Conservation (phyloP, 495 filamentous ascomycete species). For the Tuber calosporum region DNA sequence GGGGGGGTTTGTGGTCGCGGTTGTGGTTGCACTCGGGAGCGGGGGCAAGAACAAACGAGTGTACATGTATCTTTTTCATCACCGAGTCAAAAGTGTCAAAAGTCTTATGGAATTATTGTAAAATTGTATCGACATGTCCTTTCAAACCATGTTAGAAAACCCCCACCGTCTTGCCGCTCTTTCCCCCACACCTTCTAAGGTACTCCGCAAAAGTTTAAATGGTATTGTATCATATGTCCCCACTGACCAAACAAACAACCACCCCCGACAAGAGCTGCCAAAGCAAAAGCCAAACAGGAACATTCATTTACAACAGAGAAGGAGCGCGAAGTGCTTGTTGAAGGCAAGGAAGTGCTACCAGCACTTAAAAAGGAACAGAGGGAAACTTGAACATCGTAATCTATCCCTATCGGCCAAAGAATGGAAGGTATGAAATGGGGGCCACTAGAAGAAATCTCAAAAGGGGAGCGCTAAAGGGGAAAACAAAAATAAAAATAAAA, state of each 20-base stretch:
- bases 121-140: neutral
- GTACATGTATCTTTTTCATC: neutral
- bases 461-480: conserved; percentile 22
- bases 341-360: conserved; percentile 20
- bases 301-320: neutral
- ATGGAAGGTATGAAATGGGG: conserved; percentile 11
- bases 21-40: neutral
- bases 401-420: conserved; percentile 11
- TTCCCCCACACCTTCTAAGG: neutral
- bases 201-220: neutral
- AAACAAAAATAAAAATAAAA: too few species aligned
- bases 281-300: neutral
- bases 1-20: neutral
- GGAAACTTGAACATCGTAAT: conserved; percentile 7
- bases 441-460: conserved; percentile 19
- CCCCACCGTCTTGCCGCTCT: neutral
- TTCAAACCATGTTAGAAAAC: neutral
- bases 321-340: neutral
- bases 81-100: neutral
- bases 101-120: neutral
- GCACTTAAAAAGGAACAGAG: conserved; percentile 18
- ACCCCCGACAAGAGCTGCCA: neutral
- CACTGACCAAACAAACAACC: neutral
- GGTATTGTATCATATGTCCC: neutral
- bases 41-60: neutral